A percentile compares a stretch with the other conserved stretches of the same genome.
These are phyloP conservation scores for Globisporangium recalcitrans DNA, from an alignment of 352 stramenopile species.

Conservation along the genomic window DNA sequence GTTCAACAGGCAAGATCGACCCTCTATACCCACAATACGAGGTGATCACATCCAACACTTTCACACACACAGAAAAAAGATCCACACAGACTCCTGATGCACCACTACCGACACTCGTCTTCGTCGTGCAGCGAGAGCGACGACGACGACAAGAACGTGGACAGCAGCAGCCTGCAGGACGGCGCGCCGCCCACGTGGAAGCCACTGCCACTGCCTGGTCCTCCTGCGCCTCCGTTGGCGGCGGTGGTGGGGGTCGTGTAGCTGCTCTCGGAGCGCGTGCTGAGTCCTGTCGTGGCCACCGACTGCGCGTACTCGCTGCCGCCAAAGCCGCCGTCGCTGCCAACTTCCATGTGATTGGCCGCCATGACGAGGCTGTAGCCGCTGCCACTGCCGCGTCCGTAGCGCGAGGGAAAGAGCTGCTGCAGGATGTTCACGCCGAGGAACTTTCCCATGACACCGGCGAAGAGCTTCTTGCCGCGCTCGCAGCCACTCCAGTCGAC, in stretches of 20 bases:
- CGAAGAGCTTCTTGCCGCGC: conserved; percentile 40
- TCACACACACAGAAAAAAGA: neutral
- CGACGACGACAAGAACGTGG: conserved; percentile 9
- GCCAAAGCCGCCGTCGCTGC: conserved; percentile 4
- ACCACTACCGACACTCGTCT: neutral
- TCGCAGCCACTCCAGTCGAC: conserved; percentile 42
- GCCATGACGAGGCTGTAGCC: neutral
- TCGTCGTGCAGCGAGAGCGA: conserved; percentile 19
- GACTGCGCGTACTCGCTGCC: conserved; percentile 7
- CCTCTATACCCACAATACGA: conserved; percentile 1
- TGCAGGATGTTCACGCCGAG: conserved; percentile 41
- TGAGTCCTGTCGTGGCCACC: conserved; percentile 2
- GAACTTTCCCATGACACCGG: conserved; percentile 43
- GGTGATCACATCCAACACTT: neutral
- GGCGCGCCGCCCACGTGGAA: neutral
- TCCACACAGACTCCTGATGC: neutral
- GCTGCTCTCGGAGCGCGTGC: conserved; percentile 14
- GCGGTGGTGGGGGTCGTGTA: neutral
- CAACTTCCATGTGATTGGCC: conserved; percentile 5
- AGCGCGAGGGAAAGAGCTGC: conserved; percentile 14
- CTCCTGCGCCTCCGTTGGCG: neutral
- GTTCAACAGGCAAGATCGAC: neutral
- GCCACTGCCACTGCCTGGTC: no score
- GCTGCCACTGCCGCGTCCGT: conserved; percentile 1
- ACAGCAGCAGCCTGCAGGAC: conserved; percentile 8